Evolutionary conservation across 73 alveolate species (phyloP).

Genomic region (Symbiodinium natans): DNA sequence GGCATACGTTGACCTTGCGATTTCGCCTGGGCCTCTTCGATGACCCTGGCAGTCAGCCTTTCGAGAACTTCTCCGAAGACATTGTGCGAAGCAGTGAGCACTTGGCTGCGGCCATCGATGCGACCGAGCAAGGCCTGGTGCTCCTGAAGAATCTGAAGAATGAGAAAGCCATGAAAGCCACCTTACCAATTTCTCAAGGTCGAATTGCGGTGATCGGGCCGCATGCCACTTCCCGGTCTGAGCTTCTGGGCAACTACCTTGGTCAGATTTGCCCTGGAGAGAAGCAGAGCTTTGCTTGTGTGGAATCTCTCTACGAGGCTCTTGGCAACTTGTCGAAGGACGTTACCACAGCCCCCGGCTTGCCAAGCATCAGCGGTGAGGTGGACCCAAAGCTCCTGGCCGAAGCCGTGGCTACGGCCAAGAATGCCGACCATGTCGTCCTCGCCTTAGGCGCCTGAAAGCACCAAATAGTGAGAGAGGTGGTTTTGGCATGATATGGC

Average conservation of each 20-base stretch:
- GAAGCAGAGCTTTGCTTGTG: background rate
- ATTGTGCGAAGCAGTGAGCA: background rate
- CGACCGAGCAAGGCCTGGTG: slow-evolving; percentile 36
- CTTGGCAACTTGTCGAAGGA: background rate
- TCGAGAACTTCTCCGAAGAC: background rate
- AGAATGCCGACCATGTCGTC: background rate
- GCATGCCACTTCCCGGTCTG: slow-evolving; percentile 4
- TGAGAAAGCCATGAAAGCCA: background rate
- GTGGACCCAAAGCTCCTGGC: background rate
- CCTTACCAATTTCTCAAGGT: background rate
- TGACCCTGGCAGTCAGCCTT: background rate
- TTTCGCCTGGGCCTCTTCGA: slow-evolving; percentile 59
- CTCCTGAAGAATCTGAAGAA: background rate
- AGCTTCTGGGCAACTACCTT: slow-evolving; percentile 36
- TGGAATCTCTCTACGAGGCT: background rate
- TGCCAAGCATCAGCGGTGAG: background rate
- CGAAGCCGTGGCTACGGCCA: background rate
- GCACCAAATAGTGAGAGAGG: no score
- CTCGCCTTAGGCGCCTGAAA: slow-evolving; percentile 12
- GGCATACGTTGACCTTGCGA: slow-evolving; percentile 1
- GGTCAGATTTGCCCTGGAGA: slow-evolving; percentile 28
- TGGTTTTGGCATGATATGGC: background rate
- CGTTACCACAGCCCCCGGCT: background rate
- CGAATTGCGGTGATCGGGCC: slow-evolving; percentile 26
- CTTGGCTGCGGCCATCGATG: background rate